These are phyloP conservation scores for Vaccinium macrocarpon DNA, from an alignment of 148 eudicot species.

Conservation along the genomic window DNA sequence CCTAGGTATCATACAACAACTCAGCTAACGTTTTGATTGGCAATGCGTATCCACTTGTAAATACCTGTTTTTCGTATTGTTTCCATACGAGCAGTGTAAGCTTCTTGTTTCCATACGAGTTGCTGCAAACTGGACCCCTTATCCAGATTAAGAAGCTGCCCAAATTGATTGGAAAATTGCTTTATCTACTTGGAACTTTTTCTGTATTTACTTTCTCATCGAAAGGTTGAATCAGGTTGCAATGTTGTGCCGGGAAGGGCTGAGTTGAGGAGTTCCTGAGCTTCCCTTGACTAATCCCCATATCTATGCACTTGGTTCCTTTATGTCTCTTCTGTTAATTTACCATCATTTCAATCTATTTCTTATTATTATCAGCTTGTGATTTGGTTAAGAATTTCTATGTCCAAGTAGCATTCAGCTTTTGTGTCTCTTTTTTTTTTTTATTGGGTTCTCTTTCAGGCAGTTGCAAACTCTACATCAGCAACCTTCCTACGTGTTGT, in stretches of 20 bases:
- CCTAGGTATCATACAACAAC: background rate
- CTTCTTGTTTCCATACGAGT: background rate
- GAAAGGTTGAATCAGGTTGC: background rate
- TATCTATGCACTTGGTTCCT: background rate
- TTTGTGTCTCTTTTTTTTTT: background rate
- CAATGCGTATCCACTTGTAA: background rate
- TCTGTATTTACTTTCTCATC: background rate
- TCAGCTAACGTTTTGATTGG: background rate
- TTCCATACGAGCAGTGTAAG: background rate
- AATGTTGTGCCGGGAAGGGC: background rate
- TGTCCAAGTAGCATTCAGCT: background rate
- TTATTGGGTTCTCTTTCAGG: conserved; percentile 37
- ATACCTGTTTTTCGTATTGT: background rate
- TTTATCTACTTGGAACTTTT: background rate
- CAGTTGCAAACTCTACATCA: conserved; percentile 96
- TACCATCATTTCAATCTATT: background rate
- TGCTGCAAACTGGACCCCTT: conserved; percentile 5
- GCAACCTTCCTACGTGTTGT: conserved; percentile 97
- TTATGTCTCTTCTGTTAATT: background rate
- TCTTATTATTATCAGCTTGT: background rate
- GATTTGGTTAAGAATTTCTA: background rate
- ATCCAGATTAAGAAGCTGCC: background rate
- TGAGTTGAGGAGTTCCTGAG: background rate
- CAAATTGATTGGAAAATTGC: background rate
- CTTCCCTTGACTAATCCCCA: background rate